These are phyloP conservation scores for Neophaeococcomyces mojaviensis DNA, from an alignment of 2,329 filamentous ascomycete species.

Conservation along the genomic window DNA sequence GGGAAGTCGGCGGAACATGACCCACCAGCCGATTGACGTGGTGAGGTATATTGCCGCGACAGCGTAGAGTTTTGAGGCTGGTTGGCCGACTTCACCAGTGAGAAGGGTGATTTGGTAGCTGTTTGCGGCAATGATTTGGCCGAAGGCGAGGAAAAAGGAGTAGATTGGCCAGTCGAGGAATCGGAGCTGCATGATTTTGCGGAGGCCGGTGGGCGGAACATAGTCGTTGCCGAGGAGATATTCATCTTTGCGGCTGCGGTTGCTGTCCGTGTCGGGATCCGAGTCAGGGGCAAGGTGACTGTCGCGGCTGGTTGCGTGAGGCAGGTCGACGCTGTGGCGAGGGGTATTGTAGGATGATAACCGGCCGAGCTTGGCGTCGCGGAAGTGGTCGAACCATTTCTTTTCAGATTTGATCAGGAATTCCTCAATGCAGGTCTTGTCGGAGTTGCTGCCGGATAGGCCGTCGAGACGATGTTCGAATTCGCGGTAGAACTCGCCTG, in stretches of 20 bases:
- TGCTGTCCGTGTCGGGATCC: slow-evolving; percentile 27
- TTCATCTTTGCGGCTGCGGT: slow-evolving; percentile 35
- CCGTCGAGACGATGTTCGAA: slow-evolving; percentile 52
- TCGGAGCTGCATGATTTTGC: slow-evolving; percentile 48
- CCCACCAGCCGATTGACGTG: slow-evolving; percentile 56
- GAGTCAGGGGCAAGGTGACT: slow-evolving; percentile 22
- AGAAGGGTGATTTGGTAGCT: slow-evolving; percentile 63
- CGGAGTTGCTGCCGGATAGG: slow-evolving; percentile 51
- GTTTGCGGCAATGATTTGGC: slow-evolving; percentile 58
- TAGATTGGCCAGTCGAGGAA: slow-evolving; percentile 60
- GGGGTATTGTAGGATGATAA: slow-evolving; percentile 32
- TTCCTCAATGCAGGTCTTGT: slow-evolving; percentile 57
- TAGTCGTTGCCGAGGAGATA: slow-evolving; percentile 52
- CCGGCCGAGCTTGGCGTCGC: slow-evolving; percentile 51
- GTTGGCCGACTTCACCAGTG: slow-evolving; percentile 54
- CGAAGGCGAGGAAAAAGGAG: slow-evolving; percentile 53
- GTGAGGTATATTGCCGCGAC: slow-evolving; percentile 53
- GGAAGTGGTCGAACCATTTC: slow-evolving; percentile 56
- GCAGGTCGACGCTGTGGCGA: slow-evolving; percentile 10
- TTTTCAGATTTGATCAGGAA: slow-evolving; percentile 60
- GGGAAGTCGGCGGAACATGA: slow-evolving; percentile 51
- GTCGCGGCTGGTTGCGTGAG: slow-evolving; percentile 18
- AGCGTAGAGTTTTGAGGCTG: slow-evolving; percentile 52
- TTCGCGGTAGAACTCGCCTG: slow-evolving; percentile 51
- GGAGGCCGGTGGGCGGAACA: slow-evolving; percentile 48